A percentile compares a stretch with the other conserved stretches of the same genome.
phyloP scores from a whole-genome alignment of 257 asterid species.

The Nicotiana undulata region DNA sequence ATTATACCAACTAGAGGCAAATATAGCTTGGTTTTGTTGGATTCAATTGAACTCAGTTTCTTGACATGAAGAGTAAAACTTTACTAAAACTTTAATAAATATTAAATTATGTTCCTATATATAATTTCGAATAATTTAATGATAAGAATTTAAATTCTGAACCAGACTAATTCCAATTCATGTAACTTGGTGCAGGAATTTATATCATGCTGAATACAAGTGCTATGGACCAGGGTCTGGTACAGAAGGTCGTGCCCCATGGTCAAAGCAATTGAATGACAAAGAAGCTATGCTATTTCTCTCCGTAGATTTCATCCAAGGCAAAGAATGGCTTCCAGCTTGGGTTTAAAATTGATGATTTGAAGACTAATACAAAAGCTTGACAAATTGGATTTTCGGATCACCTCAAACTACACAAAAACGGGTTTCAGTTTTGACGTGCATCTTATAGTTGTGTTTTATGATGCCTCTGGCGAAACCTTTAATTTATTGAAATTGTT shows the following conservation, averaged over 20 bases:
- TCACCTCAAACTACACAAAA: too few relatives aligned
- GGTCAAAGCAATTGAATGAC: slow-evolving; percentile 65
- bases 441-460: background rate
- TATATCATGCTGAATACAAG: slow-evolving; percentile 60
- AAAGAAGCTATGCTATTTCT: slow-evolving; percentile 43
- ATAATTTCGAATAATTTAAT: background rate
- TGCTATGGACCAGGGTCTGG: slow-evolving; percentile 71
- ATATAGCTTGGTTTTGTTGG: too few relatives aligned
- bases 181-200: slow-evolving; percentile 29
- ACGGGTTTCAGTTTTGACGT: background rate
- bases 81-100: too few relatives aligned
- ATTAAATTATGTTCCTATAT: background rate
- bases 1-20: background rate
- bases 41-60: too few relatives aligned
- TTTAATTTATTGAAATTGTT: background rate
- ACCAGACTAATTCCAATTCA: background rate
- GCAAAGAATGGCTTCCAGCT: slow-evolving; percentile 70
- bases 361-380: background rate
- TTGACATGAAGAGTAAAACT: too few relatives aligned
- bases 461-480: background rate
- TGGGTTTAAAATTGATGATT: slow-evolving; percentile 21
- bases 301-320: slow-evolving; percentile 53
- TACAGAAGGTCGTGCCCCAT: slow-evolving; percentile 38
- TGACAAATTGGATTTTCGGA: too few relatives aligned
- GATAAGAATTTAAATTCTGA: background rate